Evolutionary conservation across 352 stramenopile genomes (phyloP).

Genomic region (Globisporangium spinosum): DNA sequence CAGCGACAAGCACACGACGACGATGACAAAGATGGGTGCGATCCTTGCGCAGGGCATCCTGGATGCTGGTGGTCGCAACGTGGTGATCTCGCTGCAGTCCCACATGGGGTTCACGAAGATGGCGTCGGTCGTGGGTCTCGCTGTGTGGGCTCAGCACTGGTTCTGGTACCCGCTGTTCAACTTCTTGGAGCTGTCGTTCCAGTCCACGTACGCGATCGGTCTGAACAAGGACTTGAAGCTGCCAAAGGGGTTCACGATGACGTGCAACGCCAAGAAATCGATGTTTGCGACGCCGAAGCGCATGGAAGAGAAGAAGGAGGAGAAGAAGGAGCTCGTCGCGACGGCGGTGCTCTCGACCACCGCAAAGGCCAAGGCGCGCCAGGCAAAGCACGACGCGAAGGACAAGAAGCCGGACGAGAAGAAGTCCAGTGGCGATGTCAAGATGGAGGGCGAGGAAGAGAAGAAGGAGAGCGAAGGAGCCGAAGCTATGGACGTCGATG

Average conservation of each 20-base stretch:
- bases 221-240: conserved; percentile 98
- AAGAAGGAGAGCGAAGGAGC: conserved; percentile 47
- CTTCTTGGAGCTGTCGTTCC: conserved; percentile 96
- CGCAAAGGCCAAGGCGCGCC: conserved; percentile 93
- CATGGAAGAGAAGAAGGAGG: conserved; percentile 98
- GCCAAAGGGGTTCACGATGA: conserved; percentile 92
- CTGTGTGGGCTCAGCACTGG: conserved; percentile 98
- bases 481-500: conserved; percentile 75
- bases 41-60: conserved; percentile 97
- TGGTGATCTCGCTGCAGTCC: conserved; percentile 94
- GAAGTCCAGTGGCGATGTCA: conserved; percentile 34
- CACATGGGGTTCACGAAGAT: conserved; percentile 98
- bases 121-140: conserved; percentile 93
- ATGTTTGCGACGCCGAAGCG: conserved; percentile 97
- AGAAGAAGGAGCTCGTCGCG: conserved; percentile 97
- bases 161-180: conserved; percentile 99
- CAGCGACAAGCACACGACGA: conserved; percentile 97
- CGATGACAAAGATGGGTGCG: conserved; percentile 98
- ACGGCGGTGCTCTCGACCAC: conserved; percentile 97
- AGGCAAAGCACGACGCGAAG: conserved; percentile 91
- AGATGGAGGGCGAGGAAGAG: conserved; percentile 43
- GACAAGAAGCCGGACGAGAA: conserved; percentile 52
- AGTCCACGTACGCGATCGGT: conserved; percentile 94
- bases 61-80: conserved; percentile 97
- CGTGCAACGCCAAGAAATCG: conserved; percentile 93